phyloP scores from a whole-genome alignment of 2,329 filamentous ascomycete genomes.

The Trichoderma asperellum region DNA sequence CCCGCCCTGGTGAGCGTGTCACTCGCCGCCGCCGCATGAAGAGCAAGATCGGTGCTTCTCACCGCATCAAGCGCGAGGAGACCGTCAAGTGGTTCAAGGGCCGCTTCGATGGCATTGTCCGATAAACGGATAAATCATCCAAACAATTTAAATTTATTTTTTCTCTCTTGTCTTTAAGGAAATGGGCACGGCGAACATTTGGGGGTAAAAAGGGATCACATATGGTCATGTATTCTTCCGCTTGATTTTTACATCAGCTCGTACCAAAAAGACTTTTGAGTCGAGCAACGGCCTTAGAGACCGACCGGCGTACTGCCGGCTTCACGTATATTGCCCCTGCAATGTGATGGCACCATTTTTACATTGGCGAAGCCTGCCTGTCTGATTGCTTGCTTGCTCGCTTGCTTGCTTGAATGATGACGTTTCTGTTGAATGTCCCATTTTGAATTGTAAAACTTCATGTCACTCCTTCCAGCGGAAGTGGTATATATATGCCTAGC shows the following conservation, averaged over 20 bases:
- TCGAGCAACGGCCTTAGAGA: slow-evolving; percentile 72
- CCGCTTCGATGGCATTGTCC: slow-evolving; percentile 97
- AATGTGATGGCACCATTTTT: slow-evolving; percentile 42
- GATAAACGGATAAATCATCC: slow-evolving; percentile 65
- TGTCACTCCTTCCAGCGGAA: neutral
- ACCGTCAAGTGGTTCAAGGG: slow-evolving; percentile 93
- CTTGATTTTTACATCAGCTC: slow-evolving; percentile 55
- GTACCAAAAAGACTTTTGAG: slow-evolving; percentile 54
- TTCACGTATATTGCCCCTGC: slow-evolving; percentile 49
- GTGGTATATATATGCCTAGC: neutral
- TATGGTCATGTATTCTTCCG: slow-evolving; percentile 48
- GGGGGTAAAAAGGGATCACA: slow-evolving; percentile 37
- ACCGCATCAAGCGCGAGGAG: slow-evolving; percentile 93
- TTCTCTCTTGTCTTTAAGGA: slow-evolving; percentile 42
- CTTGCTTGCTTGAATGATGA: neutral
- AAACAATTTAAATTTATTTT: slow-evolving; percentile 29
- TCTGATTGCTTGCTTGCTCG: neutral
- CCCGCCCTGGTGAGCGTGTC: slow-evolving; percentile 97
- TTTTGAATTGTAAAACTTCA: neutral
- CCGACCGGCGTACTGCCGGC: slow-evolving; percentile 72
- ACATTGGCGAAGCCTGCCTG: slow-evolving; percentile 16
- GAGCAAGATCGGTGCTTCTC: slow-evolving; percentile 80
- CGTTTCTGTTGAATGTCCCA: neutral
- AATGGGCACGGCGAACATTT: slow-evolving; percentile 48
- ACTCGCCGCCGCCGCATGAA: slow-evolving; percentile 91